Conservation (phyloP, 345 rosid species). For the Gossypioides kirkii region DNA sequence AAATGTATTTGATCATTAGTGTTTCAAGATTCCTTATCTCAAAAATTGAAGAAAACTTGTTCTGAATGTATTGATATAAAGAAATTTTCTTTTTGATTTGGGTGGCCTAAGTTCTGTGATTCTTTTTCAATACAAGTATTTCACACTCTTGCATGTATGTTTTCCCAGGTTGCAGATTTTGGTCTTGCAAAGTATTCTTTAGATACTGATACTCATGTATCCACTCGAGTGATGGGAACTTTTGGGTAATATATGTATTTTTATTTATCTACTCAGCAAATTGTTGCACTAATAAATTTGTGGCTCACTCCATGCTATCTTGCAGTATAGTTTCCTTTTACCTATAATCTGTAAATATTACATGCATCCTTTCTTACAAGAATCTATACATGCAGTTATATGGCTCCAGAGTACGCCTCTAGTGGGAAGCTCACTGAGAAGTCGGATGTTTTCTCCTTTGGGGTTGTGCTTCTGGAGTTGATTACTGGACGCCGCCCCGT, state of each 20-base stretch:
- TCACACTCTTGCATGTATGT: neutral
- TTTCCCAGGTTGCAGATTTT: slow-evolving; percentile 81
- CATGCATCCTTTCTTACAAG: slow-evolving; percentile 6
- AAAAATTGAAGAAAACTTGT: slow-evolving; percentile 1
- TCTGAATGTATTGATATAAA: neutral
- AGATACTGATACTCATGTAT: slow-evolving; percentile 79
- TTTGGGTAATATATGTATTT: slow-evolving; percentile 52
- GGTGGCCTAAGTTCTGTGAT: neutral
- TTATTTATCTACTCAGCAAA: neutral
- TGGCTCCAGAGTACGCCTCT: slow-evolving; percentile 91
- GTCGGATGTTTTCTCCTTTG: slow-evolving; percentile 82
- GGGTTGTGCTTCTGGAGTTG: slow-evolving; percentile 83
- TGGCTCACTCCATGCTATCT: neutral
- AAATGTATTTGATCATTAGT: neutral
- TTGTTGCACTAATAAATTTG: neutral
- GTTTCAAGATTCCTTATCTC: neutral
- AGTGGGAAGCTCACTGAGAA: slow-evolving; percentile 85
- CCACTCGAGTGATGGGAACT: slow-evolving; percentile 93
- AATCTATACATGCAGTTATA: slow-evolving; percentile 43
- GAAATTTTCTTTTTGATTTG: neutral
- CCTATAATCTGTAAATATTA: neutral
- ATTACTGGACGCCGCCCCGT: slow-evolving; percentile 77
- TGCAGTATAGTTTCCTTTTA: neutral
- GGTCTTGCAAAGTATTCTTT: slow-evolving; percentile 73
- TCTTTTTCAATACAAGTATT: neutral